These are phyloP conservation scores for Gynochthodes officinalis DNA, from an alignment of 257 asterid genomes.

Conservation along the genomic window DNA sequence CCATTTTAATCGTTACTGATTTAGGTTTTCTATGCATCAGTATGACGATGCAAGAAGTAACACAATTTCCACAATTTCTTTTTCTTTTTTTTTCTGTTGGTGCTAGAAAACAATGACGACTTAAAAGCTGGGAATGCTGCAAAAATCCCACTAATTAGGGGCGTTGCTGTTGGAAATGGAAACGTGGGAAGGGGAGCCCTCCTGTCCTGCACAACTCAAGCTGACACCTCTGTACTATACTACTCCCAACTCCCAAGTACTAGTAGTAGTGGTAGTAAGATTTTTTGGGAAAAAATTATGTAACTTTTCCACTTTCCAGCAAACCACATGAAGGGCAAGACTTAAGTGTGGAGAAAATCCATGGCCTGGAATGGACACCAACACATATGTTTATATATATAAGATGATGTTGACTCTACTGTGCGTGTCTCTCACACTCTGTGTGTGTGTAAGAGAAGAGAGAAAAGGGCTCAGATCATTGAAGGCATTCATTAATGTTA, in stretches of 20 bases:
- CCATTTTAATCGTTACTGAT: too few relatives aligned
- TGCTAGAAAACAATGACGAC: background rate
- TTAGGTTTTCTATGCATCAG: too few relatives aligned
- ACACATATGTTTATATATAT: background rate
- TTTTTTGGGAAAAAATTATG: background rate
- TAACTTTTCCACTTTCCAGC: constrained; percentile 3
- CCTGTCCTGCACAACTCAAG: constrained; percentile 13
- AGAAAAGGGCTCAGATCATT: background rate
- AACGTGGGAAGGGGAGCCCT: constrained; percentile 4
- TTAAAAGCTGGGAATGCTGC: background rate
- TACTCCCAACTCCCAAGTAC: background rate
- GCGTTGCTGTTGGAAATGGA: constrained; percentile 15
- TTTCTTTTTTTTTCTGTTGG: background rate
- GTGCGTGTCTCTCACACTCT: background rate
- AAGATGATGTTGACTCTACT: constrained; percentile 8
- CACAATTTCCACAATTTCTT: background rate
- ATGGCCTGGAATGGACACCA: constrained; percentile 6
- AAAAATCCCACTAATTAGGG: constrained; percentile 13
- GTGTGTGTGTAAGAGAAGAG: background rate
- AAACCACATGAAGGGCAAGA: background rate
- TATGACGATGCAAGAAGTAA: too few relatives aligned
- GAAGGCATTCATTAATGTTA: constrained; percentile 17
- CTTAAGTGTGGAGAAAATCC: background rate
- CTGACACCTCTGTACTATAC: constrained; percentile 10
- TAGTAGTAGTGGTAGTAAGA: background rate